Evolutionary conservation across 257 asterid genomes (phyloP), one percentile per base, ranked within the genome.

Genomic region (Plectranthus barbatus): DNA sequence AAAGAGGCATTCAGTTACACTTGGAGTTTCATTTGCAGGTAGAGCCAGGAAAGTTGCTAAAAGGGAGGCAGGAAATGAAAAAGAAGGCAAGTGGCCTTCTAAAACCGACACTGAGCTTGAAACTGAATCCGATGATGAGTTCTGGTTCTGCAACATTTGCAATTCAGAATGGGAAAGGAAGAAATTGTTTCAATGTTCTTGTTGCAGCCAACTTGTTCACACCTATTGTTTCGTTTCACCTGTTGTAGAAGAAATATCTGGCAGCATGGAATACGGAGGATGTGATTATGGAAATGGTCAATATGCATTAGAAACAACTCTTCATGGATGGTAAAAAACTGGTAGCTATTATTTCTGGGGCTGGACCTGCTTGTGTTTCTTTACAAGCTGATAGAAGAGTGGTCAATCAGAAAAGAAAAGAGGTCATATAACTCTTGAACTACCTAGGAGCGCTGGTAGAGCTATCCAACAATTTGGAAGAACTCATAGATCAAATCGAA

Each of bases 281-380:
- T 44, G 90, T 93, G 64, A 68, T 87, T 44, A 93, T 90, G 99
- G 99, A 93, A 85, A 93, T 93, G 97, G 96, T 90, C 66, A 93
- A 93, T 73, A 93, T 93, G 95, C 94, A 93, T 52, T 97, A 90
- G 83, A 92, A 90, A 70, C 89, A 90, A 77, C 83, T 85, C 21
- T 93, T 93, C 73, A 93, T 93, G 99, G 91, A 86, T 70, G 97
- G 95, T 44, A 84, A 90, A 79, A 93, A 93, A 74, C 72, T 87
- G 26, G 86, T 87, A 53, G 99, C 99, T 61, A 86, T 93, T 51
- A 93, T 93, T 54, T 93, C 99, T 39, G 99, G 87, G 88, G 99
- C 97, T 82, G 99, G 99, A 68, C 90, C 96, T 49, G 97, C 97
- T 69, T 97, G 97, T 74, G 99, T 93, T 84, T 93, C 99, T 70